phyloP scores from a whole-genome alignment of 2,329 filamentous ascomycete species.

The Aureobasidium sp. region DNA sequence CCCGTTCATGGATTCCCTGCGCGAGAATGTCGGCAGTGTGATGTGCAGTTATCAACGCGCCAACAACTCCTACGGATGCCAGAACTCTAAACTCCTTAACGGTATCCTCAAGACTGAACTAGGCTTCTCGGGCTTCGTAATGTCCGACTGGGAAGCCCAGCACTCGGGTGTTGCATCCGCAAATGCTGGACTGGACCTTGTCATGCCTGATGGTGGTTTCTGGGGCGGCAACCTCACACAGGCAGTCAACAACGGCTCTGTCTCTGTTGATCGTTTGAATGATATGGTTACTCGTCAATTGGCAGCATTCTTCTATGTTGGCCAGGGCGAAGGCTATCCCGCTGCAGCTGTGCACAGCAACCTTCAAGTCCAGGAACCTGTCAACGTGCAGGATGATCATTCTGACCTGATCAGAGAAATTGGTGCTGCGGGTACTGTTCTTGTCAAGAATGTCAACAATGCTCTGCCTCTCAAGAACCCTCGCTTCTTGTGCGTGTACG shows the following conservation, averaged over 20 bases:
- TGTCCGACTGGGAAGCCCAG: conserved; percentile 59
- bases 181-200: conserved; percentile 55
- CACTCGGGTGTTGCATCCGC: conserved; percentile 51
- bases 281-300: conserved; percentile 48
- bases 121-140: conserved; percentile 61
- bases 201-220: conserved; percentile 44
- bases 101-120: conserved; percentile 63
- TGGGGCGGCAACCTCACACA: conserved; percentile 31
- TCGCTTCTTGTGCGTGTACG: conserved; percentile 30
- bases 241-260: conserved; percentile 47
- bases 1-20: conserved; percentile 26
- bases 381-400: conserved; percentile 36
- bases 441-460: conserved; percentile 56
- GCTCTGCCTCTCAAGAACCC: conserved; percentile 43
- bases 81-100: conserved; percentile 57
- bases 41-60: conserved; percentile 40
- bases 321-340: conserved; percentile 51
- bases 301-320: conserved; percentile 47
- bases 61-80: conserved; percentile 52
- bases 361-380: conserved; percentile 8
- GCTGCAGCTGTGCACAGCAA: conserved; percentile 50
- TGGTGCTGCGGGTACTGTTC: conserved; percentile 46
- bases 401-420: conserved; percentile 42
- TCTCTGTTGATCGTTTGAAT: conserved; percentile 45
- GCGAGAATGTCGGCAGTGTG: conserved; percentile 19